These are phyloP conservation scores for Colletotrichum magnum DNA, from an alignment of 2,329 filamentous ascomycete species.

Conservation along the genomic window DNA sequence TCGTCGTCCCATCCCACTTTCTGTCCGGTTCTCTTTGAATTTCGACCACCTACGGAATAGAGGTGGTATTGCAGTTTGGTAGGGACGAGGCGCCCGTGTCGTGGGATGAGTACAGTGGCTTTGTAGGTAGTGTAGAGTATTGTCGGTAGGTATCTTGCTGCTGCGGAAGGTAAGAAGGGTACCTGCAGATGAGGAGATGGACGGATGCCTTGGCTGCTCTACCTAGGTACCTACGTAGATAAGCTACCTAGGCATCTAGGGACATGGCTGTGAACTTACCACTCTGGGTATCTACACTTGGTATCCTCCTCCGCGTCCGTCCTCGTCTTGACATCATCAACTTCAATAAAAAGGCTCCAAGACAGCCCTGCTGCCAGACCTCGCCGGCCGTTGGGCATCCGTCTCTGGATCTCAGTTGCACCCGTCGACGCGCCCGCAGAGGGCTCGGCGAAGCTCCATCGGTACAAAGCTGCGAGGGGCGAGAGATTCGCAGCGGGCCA, in stretches of 20 bases:
- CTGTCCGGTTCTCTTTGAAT: slow-evolving; percentile 11
- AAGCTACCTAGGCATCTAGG: too few relatives aligned
- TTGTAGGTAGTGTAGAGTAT: too few relatives aligned
- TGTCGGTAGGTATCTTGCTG: too few relatives aligned
- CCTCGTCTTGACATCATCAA: slow-evolving; percentile 8
- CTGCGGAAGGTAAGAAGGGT: not conserved
- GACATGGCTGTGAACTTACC: too few relatives aligned
- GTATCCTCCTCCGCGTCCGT: not conserved
- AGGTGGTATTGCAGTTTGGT: not conserved
- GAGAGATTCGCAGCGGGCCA: too few relatives aligned
- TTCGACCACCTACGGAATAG: not conserved
- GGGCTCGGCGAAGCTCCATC: slow-evolving; percentile 22
- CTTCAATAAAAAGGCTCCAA: not conserved
- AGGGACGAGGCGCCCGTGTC: not conserved
- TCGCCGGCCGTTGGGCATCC: slow-evolving; percentile 19
- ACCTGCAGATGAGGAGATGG: not conserved
- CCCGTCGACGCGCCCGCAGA: slow-evolving; percentile 25
- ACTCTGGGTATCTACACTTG: not conserved
- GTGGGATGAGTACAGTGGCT: too few relatives aligned
- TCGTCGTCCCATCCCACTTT: slow-evolving; percentile 34
- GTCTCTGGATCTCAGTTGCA: slow-evolving; percentile 7
- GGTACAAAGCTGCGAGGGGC: not conserved
- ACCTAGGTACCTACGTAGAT: too few relatives aligned
- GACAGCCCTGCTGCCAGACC: not conserved
- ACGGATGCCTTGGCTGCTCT: too few relatives aligned